A percentile compares a stretch with the other conserved stretches of the same genome.
Conservation (phyloP, 805 yeast genomes). For the Phaffomyces antillensis region DNA sequence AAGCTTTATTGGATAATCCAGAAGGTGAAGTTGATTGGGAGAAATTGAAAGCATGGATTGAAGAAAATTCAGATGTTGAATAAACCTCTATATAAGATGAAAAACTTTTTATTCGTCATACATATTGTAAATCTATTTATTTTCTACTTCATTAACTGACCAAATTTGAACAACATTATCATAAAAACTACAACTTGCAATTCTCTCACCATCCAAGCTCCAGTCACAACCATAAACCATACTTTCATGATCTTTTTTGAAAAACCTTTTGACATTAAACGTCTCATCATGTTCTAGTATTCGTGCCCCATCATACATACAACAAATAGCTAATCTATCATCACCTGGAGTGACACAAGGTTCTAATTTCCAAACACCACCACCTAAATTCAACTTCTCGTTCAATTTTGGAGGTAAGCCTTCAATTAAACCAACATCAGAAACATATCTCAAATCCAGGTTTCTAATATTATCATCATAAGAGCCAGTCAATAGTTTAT, state of each 20-base stretch:
- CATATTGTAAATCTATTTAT: not conserved
- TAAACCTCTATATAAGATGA: not conserved
- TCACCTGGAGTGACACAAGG: slow-evolving; percentile 44
- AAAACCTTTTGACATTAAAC: slow-evolving; percentile 32
- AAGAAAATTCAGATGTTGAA: slow-evolving; percentile 31
- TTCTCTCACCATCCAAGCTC: slow-evolving; percentile 39
- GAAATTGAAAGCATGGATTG: slow-evolving; percentile 37
- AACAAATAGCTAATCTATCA: slow-evolving; percentile 62
- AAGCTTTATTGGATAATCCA: slow-evolving; percentile 17
- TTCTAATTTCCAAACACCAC: slow-evolving; percentile 92
- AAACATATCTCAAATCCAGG: slow-evolving; percentile 58
- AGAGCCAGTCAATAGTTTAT: slow-evolving; percentile 75
- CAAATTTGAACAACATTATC: slow-evolving; percentile 78
- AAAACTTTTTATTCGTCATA: not conserved
- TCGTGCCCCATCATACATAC: slow-evolving; percentile 95
- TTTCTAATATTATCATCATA: slow-evolving; percentile 76
- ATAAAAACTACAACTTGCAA: slow-evolving; percentile 87
- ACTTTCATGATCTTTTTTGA: slow-evolving; percentile 71
- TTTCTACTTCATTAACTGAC: slow-evolving; percentile 28
- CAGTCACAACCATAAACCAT: slow-evolving; percentile 97
- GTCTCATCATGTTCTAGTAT: slow-evolving; percentile 36
- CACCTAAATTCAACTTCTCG: slow-evolving; percentile 54
- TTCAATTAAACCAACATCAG: slow-evolving; percentile 31
- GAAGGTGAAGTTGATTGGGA: slow-evolving; percentile 36
- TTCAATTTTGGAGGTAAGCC: slow-evolving; percentile 47